phyloP scores from a whole-genome alignment of 176 grass and related monocot species.

The Otatea glauca region DNA sequence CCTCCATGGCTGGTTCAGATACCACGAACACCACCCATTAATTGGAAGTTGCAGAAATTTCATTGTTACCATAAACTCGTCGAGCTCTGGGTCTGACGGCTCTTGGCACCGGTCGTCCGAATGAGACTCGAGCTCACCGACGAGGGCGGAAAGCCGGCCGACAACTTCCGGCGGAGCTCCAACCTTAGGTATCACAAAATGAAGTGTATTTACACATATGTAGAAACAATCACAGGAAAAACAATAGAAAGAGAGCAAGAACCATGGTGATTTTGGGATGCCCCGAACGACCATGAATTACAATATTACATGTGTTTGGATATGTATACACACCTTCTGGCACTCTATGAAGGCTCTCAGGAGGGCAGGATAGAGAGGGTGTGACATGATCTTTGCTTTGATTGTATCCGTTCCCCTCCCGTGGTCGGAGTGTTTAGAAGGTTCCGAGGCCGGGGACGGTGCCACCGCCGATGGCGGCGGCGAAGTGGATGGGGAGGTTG shows the following conservation, averaged over 20 bases:
- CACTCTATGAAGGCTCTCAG: constrained; percentile 78
- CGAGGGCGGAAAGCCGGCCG: constrained; percentile 54
- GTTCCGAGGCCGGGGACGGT: constrained; percentile 14
- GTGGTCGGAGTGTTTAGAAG: constrained; percentile 25
- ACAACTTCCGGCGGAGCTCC: constrained; percentile 74
- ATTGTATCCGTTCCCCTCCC: constrained; percentile 48
- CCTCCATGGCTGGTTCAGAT: background rate
- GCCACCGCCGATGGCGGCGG: background rate
- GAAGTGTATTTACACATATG: constrained; percentile 26
- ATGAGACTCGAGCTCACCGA: constrained; percentile 57
- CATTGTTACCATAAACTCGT: constrained; percentile 79
- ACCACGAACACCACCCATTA: background rate
- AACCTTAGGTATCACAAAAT: constrained; percentile 49
- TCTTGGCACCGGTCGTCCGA: constrained; percentile 20
- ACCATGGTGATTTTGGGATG: background rate
- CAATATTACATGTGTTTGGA: constrained; percentile 9
- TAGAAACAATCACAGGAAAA: background rate
- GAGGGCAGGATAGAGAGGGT: constrained; percentile 74
- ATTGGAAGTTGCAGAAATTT: background rate
- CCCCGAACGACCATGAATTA: background rate
- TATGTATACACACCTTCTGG: constrained; percentile 56
- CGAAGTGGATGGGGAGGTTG: constrained; percentile 27
- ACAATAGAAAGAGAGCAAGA: background rate
- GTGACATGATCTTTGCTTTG: constrained; percentile 83
- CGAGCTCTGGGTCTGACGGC: constrained; percentile 74